Conservation (phyloP, 139 green algal species). For the Marvania coccoides region DNA sequence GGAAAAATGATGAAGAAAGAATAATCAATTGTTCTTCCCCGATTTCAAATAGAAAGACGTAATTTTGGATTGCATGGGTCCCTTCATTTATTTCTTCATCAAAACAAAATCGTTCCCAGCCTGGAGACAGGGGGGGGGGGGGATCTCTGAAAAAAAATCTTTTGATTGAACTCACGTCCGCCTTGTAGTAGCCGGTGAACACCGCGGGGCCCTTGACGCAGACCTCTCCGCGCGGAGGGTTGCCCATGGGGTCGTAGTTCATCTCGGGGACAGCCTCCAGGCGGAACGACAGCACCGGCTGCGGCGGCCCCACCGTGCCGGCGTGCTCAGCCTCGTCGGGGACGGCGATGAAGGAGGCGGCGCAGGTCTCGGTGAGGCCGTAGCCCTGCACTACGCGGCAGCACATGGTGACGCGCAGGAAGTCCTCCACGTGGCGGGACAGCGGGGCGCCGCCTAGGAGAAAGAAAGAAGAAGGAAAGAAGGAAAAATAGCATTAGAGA, state of each 20-base stretch:
- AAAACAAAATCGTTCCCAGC: no score
- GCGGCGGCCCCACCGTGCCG: slow-evolving; percentile 75
- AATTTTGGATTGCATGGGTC: no score
- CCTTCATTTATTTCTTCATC: not conserved
- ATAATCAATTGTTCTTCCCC: no score
- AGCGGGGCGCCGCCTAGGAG: slow-evolving; percentile 56
- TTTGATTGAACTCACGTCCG: slow-evolving; percentile 22
- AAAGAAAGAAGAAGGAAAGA: no score
- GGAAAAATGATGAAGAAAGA: no score
- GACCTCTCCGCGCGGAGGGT: slow-evolving; percentile 52
- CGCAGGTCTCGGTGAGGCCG: slow-evolving; percentile 84
- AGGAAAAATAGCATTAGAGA: no score
- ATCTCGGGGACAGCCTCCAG: slow-evolving; percentile 88
- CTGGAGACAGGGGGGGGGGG: no score
- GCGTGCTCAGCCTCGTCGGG: slow-evolving; percentile 39
- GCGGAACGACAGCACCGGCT: slow-evolving; percentile 57
- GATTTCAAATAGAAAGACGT: no score
- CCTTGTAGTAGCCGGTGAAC: slow-evolving; percentile 96
- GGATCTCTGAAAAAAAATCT: no score
- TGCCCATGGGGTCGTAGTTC: slow-evolving; percentile 76
- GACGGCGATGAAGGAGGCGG: slow-evolving; percentile 61
- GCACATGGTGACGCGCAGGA: slow-evolving; percentile 46
- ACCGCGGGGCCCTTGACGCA: slow-evolving; percentile 64
- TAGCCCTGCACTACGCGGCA: slow-evolving; percentile 68
- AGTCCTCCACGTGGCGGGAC: slow-evolving; percentile 52